Evolutionary conservation across 1,139 yeast genomes (phyloP).

Genomic region (Hyphopichia buzzinii): DNA sequence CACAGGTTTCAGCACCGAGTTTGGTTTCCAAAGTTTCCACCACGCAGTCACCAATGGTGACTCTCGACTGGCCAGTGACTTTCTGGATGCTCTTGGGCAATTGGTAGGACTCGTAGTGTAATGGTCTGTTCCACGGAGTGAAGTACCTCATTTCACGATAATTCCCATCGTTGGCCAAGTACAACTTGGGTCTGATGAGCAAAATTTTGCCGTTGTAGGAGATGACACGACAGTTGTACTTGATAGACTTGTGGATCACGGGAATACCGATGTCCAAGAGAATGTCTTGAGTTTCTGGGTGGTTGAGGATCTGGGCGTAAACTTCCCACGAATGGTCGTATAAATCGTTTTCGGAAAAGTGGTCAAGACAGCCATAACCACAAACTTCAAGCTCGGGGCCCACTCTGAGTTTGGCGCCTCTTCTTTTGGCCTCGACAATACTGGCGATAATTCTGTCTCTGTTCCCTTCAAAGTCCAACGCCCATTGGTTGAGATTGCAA

Average conservation of each 20-base stretch:
- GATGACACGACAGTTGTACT: conserved; percentile 87
- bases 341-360: conserved; percentile 85
- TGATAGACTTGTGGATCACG: conserved; percentile 76
- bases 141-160: conserved; percentile 97
- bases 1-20: conserved; percentile 96
- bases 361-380: conserved; percentile 96
- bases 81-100: conserved; percentile 68
- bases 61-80: conserved; percentile 62
- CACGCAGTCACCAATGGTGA: conserved; percentile 88
- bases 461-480: conserved; percentile 96
- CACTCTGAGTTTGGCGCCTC: conserved; percentile 80
- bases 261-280: conserved; percentile 95
- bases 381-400: conserved; percentile 96
- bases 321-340: conserved; percentile 94
- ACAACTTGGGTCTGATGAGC: conserved; percentile 85
- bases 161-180: conserved; percentile 95
- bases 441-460: conserved; percentile 85
- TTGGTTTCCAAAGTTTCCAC: conserved; percentile 80
- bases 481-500: conserved; percentile 94
- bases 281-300: conserved; percentile 69
- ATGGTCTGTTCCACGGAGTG: conserved; percentile 87
- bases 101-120: conserved; percentile 65
- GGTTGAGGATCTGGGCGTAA: conserved; percentile 69
- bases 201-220: conserved; percentile 77
- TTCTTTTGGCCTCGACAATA: conserved; percentile 68